Conservation (phyloP, 2,329 filamentous ascomycete genomes). For the Penicillium vulpinum region DNA sequence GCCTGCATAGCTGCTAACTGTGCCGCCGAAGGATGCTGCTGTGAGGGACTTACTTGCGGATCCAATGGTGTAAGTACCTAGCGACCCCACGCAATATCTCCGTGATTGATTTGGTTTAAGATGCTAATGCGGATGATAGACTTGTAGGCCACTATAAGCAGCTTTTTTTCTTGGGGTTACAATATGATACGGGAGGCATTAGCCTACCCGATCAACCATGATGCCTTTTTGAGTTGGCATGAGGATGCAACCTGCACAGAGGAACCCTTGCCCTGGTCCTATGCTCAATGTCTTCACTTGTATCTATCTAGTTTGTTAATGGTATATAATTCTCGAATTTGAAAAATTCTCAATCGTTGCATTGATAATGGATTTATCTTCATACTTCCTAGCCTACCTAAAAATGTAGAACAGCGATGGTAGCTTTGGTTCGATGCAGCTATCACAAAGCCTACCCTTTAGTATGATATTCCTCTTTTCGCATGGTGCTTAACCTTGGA, state of each 20-base stretch:
- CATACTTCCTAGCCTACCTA: neutral
- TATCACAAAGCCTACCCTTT: neutral
- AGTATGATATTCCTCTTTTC: neutral
- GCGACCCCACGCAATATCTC: neutral
- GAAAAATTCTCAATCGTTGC: neutral
- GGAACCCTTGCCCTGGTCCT: neutral
- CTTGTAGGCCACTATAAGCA: neutral
- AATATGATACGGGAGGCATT: neutral
- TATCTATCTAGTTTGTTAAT: neutral
- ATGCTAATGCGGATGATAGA: neutral
- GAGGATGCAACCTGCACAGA: neutral
- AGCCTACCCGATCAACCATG: neutral
- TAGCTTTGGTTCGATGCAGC: neutral
- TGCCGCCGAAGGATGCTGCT: conserved; percentile 1
- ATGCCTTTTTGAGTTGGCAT: neutral
- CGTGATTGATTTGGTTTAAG: neutral
- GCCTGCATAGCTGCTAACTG: conserved; percentile 3
- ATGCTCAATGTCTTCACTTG: neutral
- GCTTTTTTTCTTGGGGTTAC: neutral
- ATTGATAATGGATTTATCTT: neutral
- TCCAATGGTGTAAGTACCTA: conserved; percentile 7
- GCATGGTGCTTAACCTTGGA: too few relatives aligned
- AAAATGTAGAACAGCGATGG: neutral
- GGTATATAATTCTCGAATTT: neutral
- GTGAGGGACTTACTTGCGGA: conserved; percentile 6